These are phyloP conservation scores for Metschnikowia aberdeeniae DNA, from an alignment of 805 yeast genomes.

Conservation along the genomic window DNA sequence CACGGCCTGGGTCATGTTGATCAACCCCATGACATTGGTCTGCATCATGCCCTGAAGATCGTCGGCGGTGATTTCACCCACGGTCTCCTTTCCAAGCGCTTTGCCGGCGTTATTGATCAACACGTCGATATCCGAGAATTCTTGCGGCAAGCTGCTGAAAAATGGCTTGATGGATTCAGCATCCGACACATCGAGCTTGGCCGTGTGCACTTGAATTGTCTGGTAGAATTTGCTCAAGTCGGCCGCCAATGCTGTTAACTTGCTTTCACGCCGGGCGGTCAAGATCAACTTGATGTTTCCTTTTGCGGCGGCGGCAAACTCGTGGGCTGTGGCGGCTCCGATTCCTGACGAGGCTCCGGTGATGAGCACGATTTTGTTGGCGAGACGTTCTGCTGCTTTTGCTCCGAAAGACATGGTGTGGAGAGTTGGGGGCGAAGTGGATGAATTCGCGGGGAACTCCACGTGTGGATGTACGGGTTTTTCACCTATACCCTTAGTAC, in stretches of 20 bases:
- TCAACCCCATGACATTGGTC: constrained; percentile 36
- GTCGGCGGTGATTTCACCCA: constrained; percentile 28
- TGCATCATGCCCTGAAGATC: constrained; percentile 36
- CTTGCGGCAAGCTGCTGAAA: constrained; percentile 26
- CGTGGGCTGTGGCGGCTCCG: constrained; percentile 87
- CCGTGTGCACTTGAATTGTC: constrained; percentile 26
- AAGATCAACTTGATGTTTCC: constrained; percentile 35
- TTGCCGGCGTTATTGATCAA: constrained; percentile 39
- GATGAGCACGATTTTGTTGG: constrained; percentile 33
- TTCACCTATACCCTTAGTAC: too few species aligned
- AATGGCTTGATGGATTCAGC: constrained; percentile 26
- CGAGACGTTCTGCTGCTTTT: constrained; percentile 37
- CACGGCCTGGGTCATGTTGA: constrained; percentile 35
- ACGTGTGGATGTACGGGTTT: too few species aligned
- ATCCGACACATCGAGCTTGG: constrained; percentile 30
- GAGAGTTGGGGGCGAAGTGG: background rate
- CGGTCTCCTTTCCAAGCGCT: constrained; percentile 32
- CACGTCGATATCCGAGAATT: constrained; percentile 35
- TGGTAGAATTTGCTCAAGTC: constrained; percentile 24
- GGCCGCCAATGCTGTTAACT: constrained; percentile 23
- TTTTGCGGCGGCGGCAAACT: constrained; percentile 59
- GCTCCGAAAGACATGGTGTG: constrained; percentile 31
- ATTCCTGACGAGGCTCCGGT: constrained; percentile 98
- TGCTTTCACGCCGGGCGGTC: constrained; percentile 36
- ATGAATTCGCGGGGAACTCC: background rate